A percentile compares a stretch with the other conserved stretches of the same genome.
These are phyloP conservation scores for Chimonanthus praecox DNA, from an alignment of 164 flowering plant species.

Conservation along the genomic window DNA sequence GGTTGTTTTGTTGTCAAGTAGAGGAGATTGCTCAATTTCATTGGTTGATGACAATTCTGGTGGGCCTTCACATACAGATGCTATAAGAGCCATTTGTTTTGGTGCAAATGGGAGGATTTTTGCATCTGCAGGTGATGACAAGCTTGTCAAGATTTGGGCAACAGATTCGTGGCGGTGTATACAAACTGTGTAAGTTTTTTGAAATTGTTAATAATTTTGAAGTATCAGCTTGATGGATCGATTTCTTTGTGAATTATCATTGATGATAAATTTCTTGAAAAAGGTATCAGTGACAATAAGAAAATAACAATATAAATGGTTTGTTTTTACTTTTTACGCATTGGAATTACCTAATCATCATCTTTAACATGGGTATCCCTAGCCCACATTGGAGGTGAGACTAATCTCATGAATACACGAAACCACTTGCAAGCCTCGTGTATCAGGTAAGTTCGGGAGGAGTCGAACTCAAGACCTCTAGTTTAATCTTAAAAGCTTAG, in stretches of 20 bases:
- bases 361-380: no score
- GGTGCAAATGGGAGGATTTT: constrained; percentile 66
- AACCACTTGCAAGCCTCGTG: no score
- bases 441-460: no score
- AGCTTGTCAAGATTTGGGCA: constrained; percentile 78
- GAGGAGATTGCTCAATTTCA: constrained; percentile 35
- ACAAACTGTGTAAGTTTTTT: constrained; percentile 54
- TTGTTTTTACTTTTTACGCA: neutral
- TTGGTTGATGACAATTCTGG: constrained; percentile 51
- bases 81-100: constrained; percentile 72
- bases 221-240: neutral
- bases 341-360: neutral
- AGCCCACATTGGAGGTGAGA: no score
- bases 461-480: no score
- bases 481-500: no score
- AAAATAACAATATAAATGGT: no score
- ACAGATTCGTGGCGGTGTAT: constrained; percentile 69
- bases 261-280: neutral
- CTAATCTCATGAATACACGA: no score
- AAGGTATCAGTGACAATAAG: no score
- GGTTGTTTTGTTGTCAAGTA: constrained; percentile 12
- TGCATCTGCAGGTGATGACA: constrained; percentile 92
- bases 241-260: neutral
- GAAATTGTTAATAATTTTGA: neutral
- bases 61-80: constrained; percentile 52